phyloP scores from a whole-genome alignment of 345 rosid genomes.

The Pistacia atlantica region DNA sequence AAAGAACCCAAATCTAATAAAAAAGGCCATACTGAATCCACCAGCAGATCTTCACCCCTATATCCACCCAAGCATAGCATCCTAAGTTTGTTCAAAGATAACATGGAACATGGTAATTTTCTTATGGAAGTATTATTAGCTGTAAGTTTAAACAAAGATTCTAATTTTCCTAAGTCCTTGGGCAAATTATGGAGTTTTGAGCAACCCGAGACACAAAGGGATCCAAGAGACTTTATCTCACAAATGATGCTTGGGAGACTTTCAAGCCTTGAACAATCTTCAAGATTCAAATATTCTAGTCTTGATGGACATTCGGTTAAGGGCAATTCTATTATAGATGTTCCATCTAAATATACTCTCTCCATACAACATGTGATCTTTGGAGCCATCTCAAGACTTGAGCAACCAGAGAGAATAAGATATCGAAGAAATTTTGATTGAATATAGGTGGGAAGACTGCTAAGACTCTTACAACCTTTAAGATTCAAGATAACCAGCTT shows the following conservation, averaged over 20 bases:
- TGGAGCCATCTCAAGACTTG: not conserved
- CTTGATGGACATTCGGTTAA: not conserved
- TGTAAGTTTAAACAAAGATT: not conserved
- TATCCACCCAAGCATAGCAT: not conserved
- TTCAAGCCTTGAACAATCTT: not conserved
- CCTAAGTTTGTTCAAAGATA: not conserved
- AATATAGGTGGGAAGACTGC: not conserved
- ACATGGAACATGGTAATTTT: not conserved
- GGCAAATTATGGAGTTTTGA: not conserved
- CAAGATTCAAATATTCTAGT: not conserved
- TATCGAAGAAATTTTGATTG: no score
- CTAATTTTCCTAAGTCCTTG: not conserved
- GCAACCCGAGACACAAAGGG: not conserved
- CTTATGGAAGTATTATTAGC: not conserved
- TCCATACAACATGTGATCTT: no score
- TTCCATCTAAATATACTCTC: no score
- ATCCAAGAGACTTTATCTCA: not conserved
- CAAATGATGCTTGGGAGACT: not conserved
- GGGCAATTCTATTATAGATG: not conserved
- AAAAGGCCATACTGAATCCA: not conserved
- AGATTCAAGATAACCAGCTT: not conserved
- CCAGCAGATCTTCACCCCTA: not conserved
- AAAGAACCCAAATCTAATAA: not conserved
- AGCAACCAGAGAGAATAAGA: no score
- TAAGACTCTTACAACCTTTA: not conserved